A percentile compares a stretch with the other conserved stretches of the same genome.
Evolutionary conservation across 805 yeast species (phyloP).

Genomic region (Ogataea thermomethanolica): DNA sequence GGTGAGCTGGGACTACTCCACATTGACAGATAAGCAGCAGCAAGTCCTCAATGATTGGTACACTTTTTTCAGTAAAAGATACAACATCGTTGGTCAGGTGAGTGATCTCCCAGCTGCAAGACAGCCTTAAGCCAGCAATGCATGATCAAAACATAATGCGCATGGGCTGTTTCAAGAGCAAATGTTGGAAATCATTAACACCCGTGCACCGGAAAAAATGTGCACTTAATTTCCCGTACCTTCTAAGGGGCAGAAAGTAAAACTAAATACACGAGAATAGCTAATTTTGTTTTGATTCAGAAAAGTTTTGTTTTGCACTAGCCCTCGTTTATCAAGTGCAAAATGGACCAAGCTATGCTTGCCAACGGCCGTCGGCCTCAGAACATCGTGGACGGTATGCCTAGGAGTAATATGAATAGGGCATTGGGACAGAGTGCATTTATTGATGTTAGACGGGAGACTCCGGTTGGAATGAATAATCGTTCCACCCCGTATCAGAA

Average conservation of each 20-base stretch:
- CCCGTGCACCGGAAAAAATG: slow-evolving; percentile 6
- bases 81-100: slow-evolving; percentile 42
- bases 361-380: slow-evolving; percentile 10
- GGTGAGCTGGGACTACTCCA: slow-evolving; percentile 47
- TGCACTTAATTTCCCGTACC: neutral
- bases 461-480: slow-evolving; percentile 26
- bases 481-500: slow-evolving; percentile 7
- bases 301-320: slow-evolving; percentile 8
- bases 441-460: slow-evolving; percentile 44
- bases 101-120: slow-evolving; percentile 24
- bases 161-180: neutral
- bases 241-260: slow-evolving; percentile 1
- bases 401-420: slow-evolving; percentile 33
- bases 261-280: slow-evolving; percentile 5
- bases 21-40: slow-evolving; percentile 56
- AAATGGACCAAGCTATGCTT: slow-evolving; percentile 12
- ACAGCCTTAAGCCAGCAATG: neutral
- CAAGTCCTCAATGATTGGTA: slow-evolving; percentile 72
- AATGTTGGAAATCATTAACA: neutral
- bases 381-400: slow-evolving; percentile 21
- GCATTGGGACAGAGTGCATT: slow-evolving; percentile 40
- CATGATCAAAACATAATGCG: neutral
- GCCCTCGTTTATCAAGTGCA: slow-evolving; percentile 7
- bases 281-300: slow-evolving; percentile 7
- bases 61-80: slow-evolving; percentile 54